Percentiles rank a stretch among this genome's conserved stretches.
Conservation (phyloP, 768 basidiomycete genomes). For the Kwoniella heveanensis region DNA sequence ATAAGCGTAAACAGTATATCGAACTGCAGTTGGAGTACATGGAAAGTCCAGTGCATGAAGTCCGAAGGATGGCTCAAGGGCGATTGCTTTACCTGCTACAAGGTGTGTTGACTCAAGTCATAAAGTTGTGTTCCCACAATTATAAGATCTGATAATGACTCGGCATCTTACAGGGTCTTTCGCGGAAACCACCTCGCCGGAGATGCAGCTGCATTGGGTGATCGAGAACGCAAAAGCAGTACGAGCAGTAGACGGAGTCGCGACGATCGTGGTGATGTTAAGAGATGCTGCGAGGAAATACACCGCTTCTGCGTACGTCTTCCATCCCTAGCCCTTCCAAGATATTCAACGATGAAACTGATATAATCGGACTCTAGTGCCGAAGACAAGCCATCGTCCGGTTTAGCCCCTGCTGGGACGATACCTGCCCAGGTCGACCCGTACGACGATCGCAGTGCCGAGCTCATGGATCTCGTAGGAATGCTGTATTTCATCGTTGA, state of each 20-base stretch:
- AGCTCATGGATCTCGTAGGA: conserved; percentile 62
- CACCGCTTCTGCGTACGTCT: conserved; percentile 61
- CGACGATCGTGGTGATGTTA: conserved; percentile 79
- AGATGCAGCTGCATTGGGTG: conserved; percentile 94
- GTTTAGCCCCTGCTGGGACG: conserved; percentile 13
- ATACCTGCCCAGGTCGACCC: conserved; percentile 35
- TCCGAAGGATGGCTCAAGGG: conserved; percentile 82
- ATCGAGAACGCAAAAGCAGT: conserved; percentile 90
- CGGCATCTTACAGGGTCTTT: conserved; percentile 71
- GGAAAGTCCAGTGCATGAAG: conserved; percentile 80
- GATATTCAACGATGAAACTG: no score
- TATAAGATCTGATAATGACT: no score
- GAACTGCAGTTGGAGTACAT: conserved; percentile 81
- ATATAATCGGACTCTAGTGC: no score
- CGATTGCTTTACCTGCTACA: conserved; percentile 87
- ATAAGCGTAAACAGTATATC: conserved; percentile 71
- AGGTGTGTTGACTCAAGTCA: conserved; percentile 66
- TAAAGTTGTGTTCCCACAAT: no score
- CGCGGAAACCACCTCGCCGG: conserved; percentile 84
- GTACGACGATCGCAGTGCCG: conserved; percentile 40
- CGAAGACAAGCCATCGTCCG: conserved; percentile 15
- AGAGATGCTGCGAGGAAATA: conserved; percentile 83
- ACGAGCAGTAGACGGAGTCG: conserved; percentile 77
- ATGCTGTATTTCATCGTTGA: conserved; percentile 95
- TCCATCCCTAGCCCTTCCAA: no score